Evolutionary conservation across 2,329 filamentous ascomycete species (phyloP).

Genomic region (Intubia oerlemansii): DNA sequence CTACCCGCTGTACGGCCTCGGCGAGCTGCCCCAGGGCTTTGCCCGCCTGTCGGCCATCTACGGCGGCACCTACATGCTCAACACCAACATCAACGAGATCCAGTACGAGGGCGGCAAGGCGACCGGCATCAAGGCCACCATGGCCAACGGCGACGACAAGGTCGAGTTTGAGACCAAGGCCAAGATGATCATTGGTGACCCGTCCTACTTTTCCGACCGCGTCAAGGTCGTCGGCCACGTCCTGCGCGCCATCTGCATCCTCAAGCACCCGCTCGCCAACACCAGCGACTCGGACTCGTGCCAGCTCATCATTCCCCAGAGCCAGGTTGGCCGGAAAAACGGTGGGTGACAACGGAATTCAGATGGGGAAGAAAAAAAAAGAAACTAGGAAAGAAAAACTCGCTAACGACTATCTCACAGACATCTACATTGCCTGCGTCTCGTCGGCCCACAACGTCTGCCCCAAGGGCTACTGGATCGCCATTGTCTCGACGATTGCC

Average conservation of each 20-base stretch:
- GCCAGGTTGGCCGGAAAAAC: slow-evolving; percentile 89
- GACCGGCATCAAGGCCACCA: slow-evolving; percentile 91
- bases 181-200: slow-evolving; percentile 88
- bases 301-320: slow-evolving; percentile 95
- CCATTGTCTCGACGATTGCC: slow-evolving; percentile 93
- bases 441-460: slow-evolving; percentile 95
- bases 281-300: slow-evolving; percentile 77
- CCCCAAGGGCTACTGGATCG: slow-evolving; percentile 97
- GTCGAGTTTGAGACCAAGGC: slow-evolving; percentile 95
- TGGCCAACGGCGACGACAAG: slow-evolving; percentile 63
- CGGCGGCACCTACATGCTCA: slow-evolving; percentile 98
- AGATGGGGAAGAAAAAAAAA: too few species aligned
- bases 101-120: slow-evolving; percentile 69
- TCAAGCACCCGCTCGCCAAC: slow-evolving; percentile 83
- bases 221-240: slow-evolving; percentile 74
- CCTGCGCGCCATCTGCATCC: slow-evolving; percentile 88
- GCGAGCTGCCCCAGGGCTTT: slow-evolving; percentile 92
- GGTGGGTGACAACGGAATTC: too few species aligned
- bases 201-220: slow-evolving; percentile 88
- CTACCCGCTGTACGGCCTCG: slow-evolving; percentile 93
- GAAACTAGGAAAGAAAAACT: too few species aligned
- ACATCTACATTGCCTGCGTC: slow-evolving; percentile 93
- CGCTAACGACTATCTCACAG: slow-evolving; percentile 25
- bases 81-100: slow-evolving; percentile 82
- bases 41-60: slow-evolving; percentile 96